phyloP scores from a whole-genome alignment of 73 alveolate species.

The Tetrahymena malaccensis region DNA sequence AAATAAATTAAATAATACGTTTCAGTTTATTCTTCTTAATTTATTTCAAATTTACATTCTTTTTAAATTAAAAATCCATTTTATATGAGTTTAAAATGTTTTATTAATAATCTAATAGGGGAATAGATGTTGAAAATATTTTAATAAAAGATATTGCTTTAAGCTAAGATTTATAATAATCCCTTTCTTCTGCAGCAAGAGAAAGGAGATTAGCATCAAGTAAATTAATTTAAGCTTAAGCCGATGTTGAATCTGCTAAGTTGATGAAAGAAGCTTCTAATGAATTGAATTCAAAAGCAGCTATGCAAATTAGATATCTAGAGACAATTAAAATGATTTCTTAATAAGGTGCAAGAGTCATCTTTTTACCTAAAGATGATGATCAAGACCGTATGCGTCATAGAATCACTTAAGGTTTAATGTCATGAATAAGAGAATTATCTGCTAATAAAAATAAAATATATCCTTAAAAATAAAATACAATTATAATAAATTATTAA shows the following conservation, averaged over 20 bases:
- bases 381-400: not conserved
- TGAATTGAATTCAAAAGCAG: conserved; percentile 35
- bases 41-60: too few relatives aligned
- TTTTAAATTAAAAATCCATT: too few relatives aligned
- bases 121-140: conserved; percentile 35
- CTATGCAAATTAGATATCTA: conserved; percentile 32
- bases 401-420: not conserved
- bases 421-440: not conserved
- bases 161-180: conserved; percentile 15
- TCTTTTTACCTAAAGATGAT: conserved; percentile 10
- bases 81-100: not conserved
- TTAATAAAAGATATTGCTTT: conserved; percentile 25
- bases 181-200: conserved; percentile 32
- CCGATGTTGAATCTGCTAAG: conserved; percentile 37
- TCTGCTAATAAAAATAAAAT: not conserved
- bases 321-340: conserved; percentile 15
- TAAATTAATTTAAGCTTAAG: conserved; percentile 32
- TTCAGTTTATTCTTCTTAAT: not conserved
- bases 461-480: not conserved
- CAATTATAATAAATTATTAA: not conserved
- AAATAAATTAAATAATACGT: not conserved
- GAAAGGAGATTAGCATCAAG: conserved; percentile 35
- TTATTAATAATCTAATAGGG: not conserved
- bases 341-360: conserved; percentile 29
- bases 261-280: conserved; percentile 34